Base-by-base conservation (phyloP, 495 filamentous ascomycete species). In the Hypoxylon lienhwacheense region DNA sequence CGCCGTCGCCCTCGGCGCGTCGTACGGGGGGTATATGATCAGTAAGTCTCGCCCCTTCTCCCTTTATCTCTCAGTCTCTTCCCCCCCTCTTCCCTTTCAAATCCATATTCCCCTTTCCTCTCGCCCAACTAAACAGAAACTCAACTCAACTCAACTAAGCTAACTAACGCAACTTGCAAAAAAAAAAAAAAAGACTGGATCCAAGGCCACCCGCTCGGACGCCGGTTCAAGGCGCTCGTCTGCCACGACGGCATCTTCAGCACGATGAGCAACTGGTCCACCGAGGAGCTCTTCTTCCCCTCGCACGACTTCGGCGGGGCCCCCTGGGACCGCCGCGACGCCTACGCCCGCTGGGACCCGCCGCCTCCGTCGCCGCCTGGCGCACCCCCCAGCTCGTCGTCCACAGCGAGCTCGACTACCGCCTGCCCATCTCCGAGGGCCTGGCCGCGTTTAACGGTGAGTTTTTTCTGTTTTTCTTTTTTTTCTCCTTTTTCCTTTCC, bases 171-270 rank as follows among this genome's bases (percentile, higher is more conserved):
- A n/a, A n/a, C n/a, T n/a, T n/a, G n/a, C n/a, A n/a, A n/a, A n/a
- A n/a, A n/a, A n/a, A n/a, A n/a, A n/a, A n/a, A n/a, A n/a, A n/a
- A 15, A 82, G 76, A 87, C 61, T 88, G 85, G 83, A 83, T 88
- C 55, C 84, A 87, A 67, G 85, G 85, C 32, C 81, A 86, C 24
- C 73, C 75, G 0, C 73, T 88, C 0, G 85, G 84, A 11, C 85
- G 87, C 40, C 87, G 88, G 59, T 93, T 95, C 79, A 90, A 90
- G 67, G 91, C 91, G 1, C 79, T 95, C 1, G 90, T 95, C 6
- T 91, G 86, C 51, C 92, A 97, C 68, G 92, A 96, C 67, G 91
- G 91, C 25, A 83, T 92, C 19, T 95, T 90, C 72, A 88, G 81
- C 66, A 91, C 88, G 56, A 76, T 83, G 4, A 82, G 81, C 40